Percentiles rank a stretch among this genome's conserved stretches.
phyloP scores from a whole-genome alignment of 2,329 filamentous ascomycete genomes.

The Lasiodiplodia citricola region DNA sequence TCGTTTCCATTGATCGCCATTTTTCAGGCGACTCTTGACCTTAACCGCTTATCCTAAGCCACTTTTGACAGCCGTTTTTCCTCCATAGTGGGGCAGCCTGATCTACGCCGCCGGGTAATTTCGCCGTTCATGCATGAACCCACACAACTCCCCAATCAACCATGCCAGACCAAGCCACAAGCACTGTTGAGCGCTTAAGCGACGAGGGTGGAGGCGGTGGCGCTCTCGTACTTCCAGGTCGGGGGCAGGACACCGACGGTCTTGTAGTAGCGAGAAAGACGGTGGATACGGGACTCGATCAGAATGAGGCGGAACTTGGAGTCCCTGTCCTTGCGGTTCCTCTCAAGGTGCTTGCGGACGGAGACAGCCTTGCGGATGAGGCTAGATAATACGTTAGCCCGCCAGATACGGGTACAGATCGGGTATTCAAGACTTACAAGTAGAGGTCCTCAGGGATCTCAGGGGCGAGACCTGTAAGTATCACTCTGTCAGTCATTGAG shows the following conservation, averaged over 20 bases:
- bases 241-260: conserved; percentile 82
- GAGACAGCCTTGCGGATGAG: conserved; percentile 73
- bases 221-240: conserved; percentile 99
- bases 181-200: conserved; percentile 64
- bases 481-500: conserved; percentile 50
- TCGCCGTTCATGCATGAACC: conserved; percentile 17
- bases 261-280: conserved; percentile 99
- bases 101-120: conserved; percentile 10
- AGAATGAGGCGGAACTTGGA: conserved; percentile 99
- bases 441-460: conserved; percentile 99
- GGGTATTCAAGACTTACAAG: conserved; percentile 85
- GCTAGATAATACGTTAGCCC: conserved; percentile 7
- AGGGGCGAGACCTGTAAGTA: conserved; percentile 83
- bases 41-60: conserved; percentile 23
- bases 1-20: conserved; percentile 21
- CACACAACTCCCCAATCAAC: conserved; percentile 18
- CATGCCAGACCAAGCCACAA: neutral
- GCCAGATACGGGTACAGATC: conserved; percentile 6
- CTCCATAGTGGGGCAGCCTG: conserved; percentile 12
- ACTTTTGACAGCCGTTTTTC: conserved; percentile 25
- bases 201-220: conserved; percentile 93
- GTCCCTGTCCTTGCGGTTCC: conserved; percentile 99
- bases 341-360: conserved; percentile 99
- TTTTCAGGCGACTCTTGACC: conserved; percentile 11
- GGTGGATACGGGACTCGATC: conserved; percentile 99